These are phyloP conservation scores for Saturnispora galanensis DNA, from an alignment of 805 yeast species.

Conservation along the genomic window DNA sequence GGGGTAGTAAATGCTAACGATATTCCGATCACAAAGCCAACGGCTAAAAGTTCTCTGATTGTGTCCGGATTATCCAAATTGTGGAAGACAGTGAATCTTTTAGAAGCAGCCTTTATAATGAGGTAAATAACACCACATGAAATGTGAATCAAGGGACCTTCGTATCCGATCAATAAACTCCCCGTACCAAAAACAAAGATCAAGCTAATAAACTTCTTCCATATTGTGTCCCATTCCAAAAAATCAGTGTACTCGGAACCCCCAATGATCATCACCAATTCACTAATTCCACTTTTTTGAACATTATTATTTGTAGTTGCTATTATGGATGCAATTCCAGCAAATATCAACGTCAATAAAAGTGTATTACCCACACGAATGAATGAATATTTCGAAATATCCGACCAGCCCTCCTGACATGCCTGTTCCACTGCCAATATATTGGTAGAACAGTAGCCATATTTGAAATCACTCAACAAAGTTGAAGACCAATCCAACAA, in stretches of 20 bases:
- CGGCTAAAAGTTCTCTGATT: conserved; percentile 56
- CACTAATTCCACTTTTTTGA: conserved; percentile 60
- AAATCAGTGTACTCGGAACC: conserved; percentile 52
- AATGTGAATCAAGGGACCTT: conserved; percentile 79
- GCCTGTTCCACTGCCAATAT: conserved; percentile 21
- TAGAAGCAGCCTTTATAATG: conserved; percentile 25
- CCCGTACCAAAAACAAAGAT: conserved; percentile 53
- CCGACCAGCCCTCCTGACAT: conserved; percentile 25
- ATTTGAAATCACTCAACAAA: conserved; percentile 42
- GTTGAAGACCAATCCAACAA: conserved; percentile 40
- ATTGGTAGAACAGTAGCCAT: conserved; percentile 38
- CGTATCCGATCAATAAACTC: conserved; percentile 78
- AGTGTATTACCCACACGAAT: conserved; percentile 23
- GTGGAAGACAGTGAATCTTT: conserved; percentile 9
- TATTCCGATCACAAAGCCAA: conserved; percentile 78
- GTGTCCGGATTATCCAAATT: conserved; percentile 40
- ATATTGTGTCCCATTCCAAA: conserved; percentile 41
- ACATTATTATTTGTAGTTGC: conserved; percentile 29
- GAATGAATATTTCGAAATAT: conserved; percentile 6
- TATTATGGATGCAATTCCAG: conserved; percentile 28
- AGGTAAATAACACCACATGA: conserved; percentile 48
- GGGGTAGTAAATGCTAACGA: conserved; percentile 83
- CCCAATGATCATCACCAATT: conserved; percentile 54
- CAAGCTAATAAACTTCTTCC: conserved; percentile 48
- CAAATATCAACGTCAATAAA: conserved; percentile 30